A percentile compares a stretch with the other conserved stretches of the same genome.
phyloP scores from a whole-genome alignment of 2,329 filamentous ascomycete species.

The Epicoccum nigrum region DNA sequence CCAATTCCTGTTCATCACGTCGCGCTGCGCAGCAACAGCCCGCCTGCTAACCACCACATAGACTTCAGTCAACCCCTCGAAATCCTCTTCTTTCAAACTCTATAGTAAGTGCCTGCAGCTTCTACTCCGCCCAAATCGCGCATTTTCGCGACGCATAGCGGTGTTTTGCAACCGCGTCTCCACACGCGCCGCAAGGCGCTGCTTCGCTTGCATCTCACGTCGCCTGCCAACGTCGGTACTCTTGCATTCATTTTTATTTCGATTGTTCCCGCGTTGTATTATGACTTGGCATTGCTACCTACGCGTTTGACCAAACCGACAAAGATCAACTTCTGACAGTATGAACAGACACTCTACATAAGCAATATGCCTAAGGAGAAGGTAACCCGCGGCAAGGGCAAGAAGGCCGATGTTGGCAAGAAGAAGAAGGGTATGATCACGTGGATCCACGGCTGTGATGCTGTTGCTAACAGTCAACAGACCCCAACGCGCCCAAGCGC shows the following conservation, averaged over 20 bases:
- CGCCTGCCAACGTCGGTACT: conserved; percentile 9
- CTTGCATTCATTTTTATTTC: conserved; percentile 7
- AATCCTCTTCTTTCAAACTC: conserved; percentile 23
- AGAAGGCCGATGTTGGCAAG: conserved; percentile 63
- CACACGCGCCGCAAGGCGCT: conserved; percentile 29
- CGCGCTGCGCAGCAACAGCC: conserved; percentile 22
- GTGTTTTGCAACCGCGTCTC: conserved; percentile 43
- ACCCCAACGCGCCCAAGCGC: conserved; percentile 98
- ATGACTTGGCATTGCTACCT: conserved; percentile 2
- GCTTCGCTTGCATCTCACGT: conserved; percentile 22
- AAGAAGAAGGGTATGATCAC: conserved; percentile 71
- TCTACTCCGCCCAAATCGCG: conserved; percentile 33
- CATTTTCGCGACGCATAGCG: conserved; percentile 33
- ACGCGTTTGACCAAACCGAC: conserved; percentile 3
- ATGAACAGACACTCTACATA: conserved; percentile 8
- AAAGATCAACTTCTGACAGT: conserved; percentile 22
- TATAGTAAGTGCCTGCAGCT: conserved; percentile 39
- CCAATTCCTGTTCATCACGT: conserved; percentile 39
- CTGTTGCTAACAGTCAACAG: conserved; percentile 54
- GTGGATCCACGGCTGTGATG: conserved; percentile 10
- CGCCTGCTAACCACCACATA: conserved; percentile 42
- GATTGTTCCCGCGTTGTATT: conserved; percentile 7
- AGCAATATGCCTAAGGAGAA: conserved; percentile 72
- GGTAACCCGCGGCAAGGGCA: conserved; percentile 66
- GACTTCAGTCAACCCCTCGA: conserved; percentile 33